These are phyloP conservation scores for Hypoxylon cercidicola DNA, from an alignment of 495 filamentous ascomycete genomes.

Conservation along the genomic window DNA sequence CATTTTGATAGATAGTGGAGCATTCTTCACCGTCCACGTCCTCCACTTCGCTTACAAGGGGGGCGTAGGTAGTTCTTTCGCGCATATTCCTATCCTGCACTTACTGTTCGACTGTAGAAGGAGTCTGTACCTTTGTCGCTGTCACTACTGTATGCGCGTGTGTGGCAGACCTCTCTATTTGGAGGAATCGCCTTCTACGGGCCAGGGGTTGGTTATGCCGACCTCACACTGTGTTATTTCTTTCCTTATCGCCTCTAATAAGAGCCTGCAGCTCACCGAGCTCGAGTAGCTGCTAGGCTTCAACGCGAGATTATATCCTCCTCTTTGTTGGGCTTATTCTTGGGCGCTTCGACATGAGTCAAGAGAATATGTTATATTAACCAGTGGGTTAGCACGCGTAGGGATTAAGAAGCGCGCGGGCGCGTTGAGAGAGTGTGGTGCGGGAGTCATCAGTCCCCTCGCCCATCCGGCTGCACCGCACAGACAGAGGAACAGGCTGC, in stretches of 20 bases:
- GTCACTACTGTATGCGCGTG: conserved; percentile 31
- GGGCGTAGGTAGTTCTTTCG: conserved; percentile 39
- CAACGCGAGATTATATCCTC: background rate
- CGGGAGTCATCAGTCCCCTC: conserved; percentile 36
- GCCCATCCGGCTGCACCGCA: conserved; percentile 32
- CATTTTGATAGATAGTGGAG: conserved; percentile 44
- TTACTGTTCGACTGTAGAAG: conserved; percentile 43
- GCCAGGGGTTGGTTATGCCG: conserved; percentile 11
- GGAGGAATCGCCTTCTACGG: conserved; percentile 22
- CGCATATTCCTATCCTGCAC: conserved; percentile 45
- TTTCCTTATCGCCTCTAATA: conserved; percentile 16
- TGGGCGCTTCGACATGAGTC: conserved; percentile 9
- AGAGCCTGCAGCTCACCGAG: conserved; percentile 7
- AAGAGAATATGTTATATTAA: conserved; percentile 10
- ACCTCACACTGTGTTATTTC: conserved; percentile 28
- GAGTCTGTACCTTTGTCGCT: conserved; percentile 27
- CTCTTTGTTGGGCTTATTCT: conserved; percentile 9
- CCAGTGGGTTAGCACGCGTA: conserved; percentile 28
- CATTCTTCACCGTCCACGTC: conserved; percentile 41
- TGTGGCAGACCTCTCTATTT: conserved; percentile 23
- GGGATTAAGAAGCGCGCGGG: conserved; percentile 32
- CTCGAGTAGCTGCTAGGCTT: conserved; percentile 13
- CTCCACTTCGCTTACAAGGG: conserved; percentile 44
- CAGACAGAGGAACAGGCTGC: conserved; percentile 30
- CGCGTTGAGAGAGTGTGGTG: conserved; percentile 32